Conservation (phyloP, 345 rosid genomes). For the Arabidopsis suecica region DNA sequence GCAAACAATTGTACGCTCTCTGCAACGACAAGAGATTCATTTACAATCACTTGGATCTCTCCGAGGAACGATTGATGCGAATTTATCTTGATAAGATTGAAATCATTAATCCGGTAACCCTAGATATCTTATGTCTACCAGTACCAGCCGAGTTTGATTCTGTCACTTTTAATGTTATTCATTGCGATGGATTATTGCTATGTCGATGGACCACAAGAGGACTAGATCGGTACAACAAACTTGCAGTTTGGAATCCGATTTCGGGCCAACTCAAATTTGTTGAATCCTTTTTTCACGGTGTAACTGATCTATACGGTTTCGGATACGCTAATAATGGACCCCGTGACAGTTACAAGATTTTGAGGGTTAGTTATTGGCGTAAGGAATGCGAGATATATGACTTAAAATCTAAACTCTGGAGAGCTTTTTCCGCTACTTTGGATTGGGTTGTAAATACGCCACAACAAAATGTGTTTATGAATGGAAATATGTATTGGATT, state of each 20-base stretch:
- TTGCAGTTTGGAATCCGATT: slow-evolving; percentile 15
- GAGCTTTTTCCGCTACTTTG: not conserved
- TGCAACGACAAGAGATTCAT: not conserved
- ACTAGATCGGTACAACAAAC: no score
- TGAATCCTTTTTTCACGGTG: accelerated
- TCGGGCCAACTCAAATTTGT: not conserved
- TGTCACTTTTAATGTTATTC: not conserved
- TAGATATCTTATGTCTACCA: not conserved
- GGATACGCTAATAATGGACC: not conserved
- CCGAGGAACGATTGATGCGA: not conserved
- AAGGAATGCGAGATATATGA: not conserved
- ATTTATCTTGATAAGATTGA: not conserved
- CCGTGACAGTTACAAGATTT: not conserved
- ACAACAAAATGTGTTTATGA: not conserved
- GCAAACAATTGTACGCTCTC: slow-evolving; percentile 1
- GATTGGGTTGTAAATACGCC: not conserved
- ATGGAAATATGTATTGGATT: slow-evolving; percentile 14
- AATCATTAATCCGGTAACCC: not conserved
- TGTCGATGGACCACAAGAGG: not conserved
- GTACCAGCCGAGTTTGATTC: not conserved
- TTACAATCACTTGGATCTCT: not conserved
- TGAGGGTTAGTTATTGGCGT: not conserved
- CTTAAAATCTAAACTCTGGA: slow-evolving; percentile 14
- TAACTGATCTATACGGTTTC: not conserved
- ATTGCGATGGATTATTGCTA: slow-evolving; percentile 16